These are phyloP conservation scores for Calonectria hongkongensis DNA, from an alignment of 2,329 filamentous ascomycete species.

Conservation along the genomic window DNA sequence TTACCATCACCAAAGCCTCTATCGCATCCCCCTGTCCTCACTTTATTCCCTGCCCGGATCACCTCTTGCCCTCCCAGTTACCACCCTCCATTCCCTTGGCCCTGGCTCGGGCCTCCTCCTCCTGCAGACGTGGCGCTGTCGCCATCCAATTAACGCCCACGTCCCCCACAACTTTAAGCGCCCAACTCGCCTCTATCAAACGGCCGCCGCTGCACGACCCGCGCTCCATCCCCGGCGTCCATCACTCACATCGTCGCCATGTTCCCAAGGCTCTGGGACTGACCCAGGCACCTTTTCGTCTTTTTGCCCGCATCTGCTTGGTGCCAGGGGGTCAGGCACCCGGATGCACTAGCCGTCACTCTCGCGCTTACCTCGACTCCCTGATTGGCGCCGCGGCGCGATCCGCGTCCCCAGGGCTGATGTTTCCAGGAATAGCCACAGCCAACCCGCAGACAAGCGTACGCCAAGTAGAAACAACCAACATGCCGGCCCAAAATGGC, in stretches of 20 bases:
- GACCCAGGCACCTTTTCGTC: constrained; percentile 32
- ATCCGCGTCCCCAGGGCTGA: constrained; percentile 47
- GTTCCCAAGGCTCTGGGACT: constrained; percentile 51
- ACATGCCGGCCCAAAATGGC: constrained; percentile 41
- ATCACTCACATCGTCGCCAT: constrained; percentile 39
- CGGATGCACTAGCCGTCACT: constrained; percentile 47
- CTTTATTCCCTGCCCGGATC: constrained; percentile 14
- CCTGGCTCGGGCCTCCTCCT: constrained; percentile 32
- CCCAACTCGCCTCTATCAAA: constrained; percentile 45
- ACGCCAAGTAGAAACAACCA: constrained; percentile 44
- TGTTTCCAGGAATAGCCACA: constrained; percentile 44
- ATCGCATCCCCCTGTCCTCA: neutral
- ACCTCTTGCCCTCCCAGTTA: constrained; percentile 19
- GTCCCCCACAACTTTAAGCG: constrained; percentile 54
- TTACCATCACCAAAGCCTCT: constrained; percentile 8
- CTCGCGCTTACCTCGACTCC: constrained; percentile 51
- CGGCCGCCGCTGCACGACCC: constrained; percentile 37
- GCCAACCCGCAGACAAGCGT: constrained; percentile 49
- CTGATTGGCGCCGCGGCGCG: constrained; percentile 53
- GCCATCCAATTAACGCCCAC: constrained; percentile 46
- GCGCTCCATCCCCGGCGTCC: constrained; percentile 21
- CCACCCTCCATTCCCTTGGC: constrained; percentile 36
- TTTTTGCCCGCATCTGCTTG: constrained; percentile 32
- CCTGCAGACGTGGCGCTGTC: constrained; percentile 50
- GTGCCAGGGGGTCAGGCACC: constrained; percentile 23